Evolutionary conservation across 495 filamentous ascomycete genomes (phyloP).

Genomic region (Penicillium desertorum): DNA sequence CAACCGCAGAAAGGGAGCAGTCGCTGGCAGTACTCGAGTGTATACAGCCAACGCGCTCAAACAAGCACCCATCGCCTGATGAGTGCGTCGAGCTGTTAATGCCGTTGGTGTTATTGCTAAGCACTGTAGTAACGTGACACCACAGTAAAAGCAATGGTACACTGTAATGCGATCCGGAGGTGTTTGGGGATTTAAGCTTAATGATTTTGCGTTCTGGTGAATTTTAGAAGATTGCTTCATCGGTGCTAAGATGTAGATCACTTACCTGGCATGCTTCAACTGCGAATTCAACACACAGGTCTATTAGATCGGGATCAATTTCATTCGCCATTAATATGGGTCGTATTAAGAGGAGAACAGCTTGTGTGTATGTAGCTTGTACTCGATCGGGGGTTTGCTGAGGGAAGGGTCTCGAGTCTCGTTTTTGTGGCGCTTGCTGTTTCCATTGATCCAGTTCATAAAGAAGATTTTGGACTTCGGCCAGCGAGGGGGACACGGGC

Average conservation of each 20-base stretch:
- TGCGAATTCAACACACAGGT: slow-evolving; percentile 15
- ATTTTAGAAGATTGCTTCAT: background rate
- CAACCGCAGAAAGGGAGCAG: slow-evolving; percentile 14
- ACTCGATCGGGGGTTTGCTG: slow-evolving; percentile 18
- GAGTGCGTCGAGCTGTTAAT: slow-evolving; percentile 8
- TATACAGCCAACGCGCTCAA: slow-evolving; percentile 18
- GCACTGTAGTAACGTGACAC: slow-evolving; percentile 15
- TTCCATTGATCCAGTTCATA: slow-evolving; percentile 13
- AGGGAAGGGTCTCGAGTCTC: slow-evolving; percentile 8
- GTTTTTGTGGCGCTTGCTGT: slow-evolving; percentile 7
- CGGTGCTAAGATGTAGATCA: background rate
- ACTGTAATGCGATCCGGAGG: slow-evolving; percentile 16
- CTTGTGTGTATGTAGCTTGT: slow-evolving; percentile 20
- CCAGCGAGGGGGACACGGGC: slow-evolving; percentile 11
- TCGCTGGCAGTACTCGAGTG: slow-evolving; percentile 11
- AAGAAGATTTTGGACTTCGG: slow-evolving; percentile 13
- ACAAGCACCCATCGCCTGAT: slow-evolving; percentile 17
- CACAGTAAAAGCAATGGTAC: slow-evolving; percentile 19
- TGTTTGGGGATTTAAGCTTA: slow-evolving; percentile 15
- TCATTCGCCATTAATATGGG: slow-evolving; percentile 7
- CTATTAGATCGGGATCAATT: slow-evolving; percentile 10
- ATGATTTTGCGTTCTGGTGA: slow-evolving; percentile 10
- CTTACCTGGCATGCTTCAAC: slow-evolving; percentile 15
- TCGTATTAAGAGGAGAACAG: slow-evolving; percentile 12
- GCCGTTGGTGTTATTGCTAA: slow-evolving; percentile 14